Percentiles rank a stretch among this genome's conserved stretches.
Evolutionary conservation across 2,329 filamentous ascomycete genomes (phyloP).

Genomic region (Aspergillus calidoustus): DNA sequence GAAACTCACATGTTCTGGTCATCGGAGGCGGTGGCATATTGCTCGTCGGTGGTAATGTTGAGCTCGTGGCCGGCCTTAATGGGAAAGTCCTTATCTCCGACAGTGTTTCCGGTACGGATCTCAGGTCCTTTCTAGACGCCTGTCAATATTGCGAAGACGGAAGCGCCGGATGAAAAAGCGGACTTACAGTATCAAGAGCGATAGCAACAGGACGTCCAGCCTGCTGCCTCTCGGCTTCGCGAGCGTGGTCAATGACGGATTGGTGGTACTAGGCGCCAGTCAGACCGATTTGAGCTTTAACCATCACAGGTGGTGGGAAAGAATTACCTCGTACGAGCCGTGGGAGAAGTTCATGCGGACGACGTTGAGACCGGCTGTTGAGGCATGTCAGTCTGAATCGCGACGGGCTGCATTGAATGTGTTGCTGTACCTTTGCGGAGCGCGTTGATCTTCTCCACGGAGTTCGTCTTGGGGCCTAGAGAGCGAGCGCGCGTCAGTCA

Average conservation of each 20-base stretch:
- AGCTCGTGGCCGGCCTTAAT: slow-evolving; percentile 82
- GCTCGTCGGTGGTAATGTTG: slow-evolving; percentile 96
- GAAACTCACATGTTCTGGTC: slow-evolving; percentile 84
- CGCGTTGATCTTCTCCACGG: slow-evolving; percentile 92
- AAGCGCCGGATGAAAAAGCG: neutral
- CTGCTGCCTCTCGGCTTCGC: slow-evolving; percentile 78
- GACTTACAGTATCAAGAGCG: slow-evolving; percentile 79
- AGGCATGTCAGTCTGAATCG: slow-evolving; percentile 22
- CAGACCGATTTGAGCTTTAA: neutral
- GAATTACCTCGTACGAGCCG: slow-evolving; percentile 74
- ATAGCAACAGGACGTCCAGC: slow-evolving; percentile 89
- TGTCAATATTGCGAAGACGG: slow-evolving; percentile 19
- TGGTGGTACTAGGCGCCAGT: slow-evolving; percentile 75
- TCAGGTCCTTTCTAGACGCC: slow-evolving; percentile 72
- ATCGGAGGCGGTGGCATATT: slow-evolving; percentile 82
- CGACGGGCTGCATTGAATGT: slow-evolving; percentile 7
- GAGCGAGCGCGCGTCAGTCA: slow-evolving; percentile 28
- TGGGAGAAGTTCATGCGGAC: slow-evolving; percentile 99
- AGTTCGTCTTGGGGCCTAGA: slow-evolving; percentile 93
- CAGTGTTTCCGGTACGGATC: slow-evolving; percentile 81
- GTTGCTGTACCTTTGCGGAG: slow-evolving; percentile 68
- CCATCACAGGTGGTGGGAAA: neutral
- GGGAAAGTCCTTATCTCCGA: slow-evolving; percentile 73
- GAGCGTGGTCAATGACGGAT: slow-evolving; percentile 95
- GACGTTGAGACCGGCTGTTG: slow-evolving; percentile 83